Evolutionary conservation across 495 filamentous ascomycete genomes (phyloP), one percentile per base, ranked within the genome.

Genomic region (Trichoderma reesei): DNA sequence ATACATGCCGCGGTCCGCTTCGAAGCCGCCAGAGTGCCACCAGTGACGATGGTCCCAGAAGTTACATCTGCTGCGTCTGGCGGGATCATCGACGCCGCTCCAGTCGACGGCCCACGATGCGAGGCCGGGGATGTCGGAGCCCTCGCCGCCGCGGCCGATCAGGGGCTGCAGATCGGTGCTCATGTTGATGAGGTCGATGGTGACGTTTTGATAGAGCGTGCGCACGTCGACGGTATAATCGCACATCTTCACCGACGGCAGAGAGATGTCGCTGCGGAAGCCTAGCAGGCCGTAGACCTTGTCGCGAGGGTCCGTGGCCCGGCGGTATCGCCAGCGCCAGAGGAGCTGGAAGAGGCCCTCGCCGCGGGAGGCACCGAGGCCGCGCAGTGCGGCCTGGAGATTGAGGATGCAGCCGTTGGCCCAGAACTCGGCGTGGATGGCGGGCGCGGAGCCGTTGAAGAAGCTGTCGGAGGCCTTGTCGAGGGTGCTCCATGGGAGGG

Each of bases 271-370:
- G 5, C 34, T 20, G 8, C 51, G 51, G 11, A 73, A 59, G 6
- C 67, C 67, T 4, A 73, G 63, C 8, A 73, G 62, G 26, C 62
- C 68, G 61, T 72, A 73, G 13, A 71, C 68, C 41, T 70, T 72
- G 54, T 73, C 71, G 13, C 70, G 61, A 33, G 71, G 71, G 51
- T 72, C 71, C n/a, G 68, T 66, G 26, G 71, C 69, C 14, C 65
- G 37, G 18, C 63, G 66, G 20, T 67, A 59, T 11, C 68, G 59
- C 34, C 64, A 70, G 46, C 66, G 48, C 66, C 65, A 68, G 20
- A 70, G 61, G 65, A 70, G 64, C 8, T 54, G 37, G 39, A 68
- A 59, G 34, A 64, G 36, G 18, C 63, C 51, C 9, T 56, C 51
- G 1, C 34, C 51, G 20, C 20, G 51, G n/a, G 39, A 39, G 64